Evolutionary conservation across 768 basidiomycete species (phyloP).

Genomic region (Flagelloscypha sp.): DNA sequence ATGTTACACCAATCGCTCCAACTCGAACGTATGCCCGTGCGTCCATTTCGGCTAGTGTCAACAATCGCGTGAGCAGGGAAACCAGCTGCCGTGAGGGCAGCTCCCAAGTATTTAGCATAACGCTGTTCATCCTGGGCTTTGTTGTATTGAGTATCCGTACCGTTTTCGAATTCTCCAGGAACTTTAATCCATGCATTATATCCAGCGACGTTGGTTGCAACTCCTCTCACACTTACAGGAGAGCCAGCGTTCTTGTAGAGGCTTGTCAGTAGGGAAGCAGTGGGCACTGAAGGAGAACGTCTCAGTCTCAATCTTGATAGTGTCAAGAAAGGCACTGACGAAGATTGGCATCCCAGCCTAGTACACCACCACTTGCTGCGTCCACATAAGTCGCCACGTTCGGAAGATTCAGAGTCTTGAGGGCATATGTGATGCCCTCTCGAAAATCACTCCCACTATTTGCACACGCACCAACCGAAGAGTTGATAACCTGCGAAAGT

Average conservation of each 20-base stretch:
- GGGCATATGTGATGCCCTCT: slow-evolving; percentile 13
- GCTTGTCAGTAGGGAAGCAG: too few relatives aligned
- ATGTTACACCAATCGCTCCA: slow-evolving; percentile 34
- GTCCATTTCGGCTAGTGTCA: slow-evolving; percentile 31
- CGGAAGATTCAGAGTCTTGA: slow-evolving; percentile 23
- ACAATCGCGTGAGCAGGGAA: slow-evolving; percentile 30
- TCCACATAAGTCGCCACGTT: slow-evolving; percentile 29
- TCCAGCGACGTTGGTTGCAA: slow-evolving; percentile 30
- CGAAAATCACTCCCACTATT: too few relatives aligned
- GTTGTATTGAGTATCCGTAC: slow-evolving; percentile 28
- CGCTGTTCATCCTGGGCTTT: slow-evolving; percentile 28
- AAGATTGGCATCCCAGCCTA: slow-evolving; percentile 34
- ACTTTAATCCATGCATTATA: not conserved
- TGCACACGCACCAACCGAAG: too few relatives aligned
- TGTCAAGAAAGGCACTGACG: slow-evolving; percentile 26
- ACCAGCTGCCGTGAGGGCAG: slow-evolving; percentile 17
- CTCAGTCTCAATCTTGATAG: too few relatives aligned
- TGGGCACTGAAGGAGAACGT: too few relatives aligned
- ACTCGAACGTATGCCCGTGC: slow-evolving; percentile 26
- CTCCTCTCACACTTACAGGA: slow-evolving; percentile 28
- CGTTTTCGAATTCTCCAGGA: not conserved
- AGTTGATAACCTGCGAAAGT: too few relatives aligned
- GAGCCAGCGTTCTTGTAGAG: slow-evolving; percentile 23
- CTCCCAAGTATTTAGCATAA: slow-evolving; percentile 27
- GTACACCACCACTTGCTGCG: slow-evolving; percentile 28